Conservation (phyloP, 345 rosid genomes). For the Populus pruinosa region DNA sequence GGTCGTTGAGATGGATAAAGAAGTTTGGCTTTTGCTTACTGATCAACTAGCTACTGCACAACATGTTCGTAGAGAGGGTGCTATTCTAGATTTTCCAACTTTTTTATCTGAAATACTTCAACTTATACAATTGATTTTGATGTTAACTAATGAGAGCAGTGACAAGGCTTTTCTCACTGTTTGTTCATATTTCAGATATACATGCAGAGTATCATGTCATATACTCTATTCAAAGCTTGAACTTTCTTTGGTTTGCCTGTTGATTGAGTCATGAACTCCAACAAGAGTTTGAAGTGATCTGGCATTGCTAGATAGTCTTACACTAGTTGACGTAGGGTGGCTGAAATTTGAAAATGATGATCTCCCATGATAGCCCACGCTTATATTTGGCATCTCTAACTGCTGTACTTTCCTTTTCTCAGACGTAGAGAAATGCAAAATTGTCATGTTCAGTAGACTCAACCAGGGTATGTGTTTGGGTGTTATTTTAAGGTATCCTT, state of each 20-base stretch:
- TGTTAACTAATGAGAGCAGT: not conserved
- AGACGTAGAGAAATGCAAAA: not conserved
- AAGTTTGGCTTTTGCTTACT: conserved; percentile 78
- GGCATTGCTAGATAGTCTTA: not conserved
- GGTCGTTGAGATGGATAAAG: conserved; percentile 77
- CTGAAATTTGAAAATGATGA: no score
- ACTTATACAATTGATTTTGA: not conserved
- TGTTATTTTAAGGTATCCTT: not conserved
- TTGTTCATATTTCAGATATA: conserved; percentile 45
- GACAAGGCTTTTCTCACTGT: not conserved
- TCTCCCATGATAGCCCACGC: not conserved
- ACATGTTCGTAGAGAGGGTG: conserved; percentile 68
- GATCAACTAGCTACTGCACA: conserved; percentile 51
- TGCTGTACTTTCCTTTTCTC: not conserved
- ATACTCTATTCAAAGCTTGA: not conserved
- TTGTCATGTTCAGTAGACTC: not conserved
- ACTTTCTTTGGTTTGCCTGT: not conserved
- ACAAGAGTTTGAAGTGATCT: not conserved
- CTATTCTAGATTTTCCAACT: conserved; percentile 23
- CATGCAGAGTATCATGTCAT: not conserved
- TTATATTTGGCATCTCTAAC: not conserved
- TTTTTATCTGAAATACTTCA: not conserved
- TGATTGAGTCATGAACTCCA: not conserved
- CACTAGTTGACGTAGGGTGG: no score
- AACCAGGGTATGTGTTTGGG: not conserved